Evolutionary conservation across 805 yeast species (phyloP).

Genomic region (Myxozyma vanderwaltii): DNA sequence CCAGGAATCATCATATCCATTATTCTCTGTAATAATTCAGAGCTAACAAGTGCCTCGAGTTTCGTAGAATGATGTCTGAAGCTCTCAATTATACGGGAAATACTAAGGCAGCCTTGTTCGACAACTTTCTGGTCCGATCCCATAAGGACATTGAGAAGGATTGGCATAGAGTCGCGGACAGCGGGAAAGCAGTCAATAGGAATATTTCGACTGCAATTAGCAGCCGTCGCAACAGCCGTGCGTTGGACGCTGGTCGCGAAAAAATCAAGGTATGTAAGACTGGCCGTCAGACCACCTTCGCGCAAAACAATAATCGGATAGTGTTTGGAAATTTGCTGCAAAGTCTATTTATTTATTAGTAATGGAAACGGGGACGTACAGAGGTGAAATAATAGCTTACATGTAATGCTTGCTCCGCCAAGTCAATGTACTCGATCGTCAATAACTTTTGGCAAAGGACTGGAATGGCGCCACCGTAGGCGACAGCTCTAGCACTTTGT

Average conservation of each 20-base stretch:
- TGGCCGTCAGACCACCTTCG: conserved; percentile 64
- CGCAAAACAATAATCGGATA: conserved; percentile 45
- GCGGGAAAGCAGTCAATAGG: conserved; percentile 48
- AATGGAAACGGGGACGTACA: conserved; percentile 61
- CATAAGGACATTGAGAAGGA: conserved; percentile 54
- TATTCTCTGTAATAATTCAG: conserved; percentile 41
- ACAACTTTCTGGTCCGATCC: conserved; percentile 60
- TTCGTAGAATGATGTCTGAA: conserved; percentile 48
- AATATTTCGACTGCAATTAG: conserved; percentile 63
- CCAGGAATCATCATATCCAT: conserved; percentile 23
- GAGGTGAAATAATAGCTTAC: conserved; percentile 53
- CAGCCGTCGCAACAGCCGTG: conserved; percentile 71
- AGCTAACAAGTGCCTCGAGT: conserved; percentile 50
- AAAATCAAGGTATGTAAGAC: conserved; percentile 78
- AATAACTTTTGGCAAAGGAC: conserved; percentile 64
- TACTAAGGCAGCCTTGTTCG: conserved; percentile 66
- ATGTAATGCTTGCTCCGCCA: conserved; percentile 88
- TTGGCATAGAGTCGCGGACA: conserved; percentile 60
- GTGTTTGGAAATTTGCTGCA: conserved; percentile 43
- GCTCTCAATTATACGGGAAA: conserved; percentile 58
- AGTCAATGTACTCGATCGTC: conserved; percentile 81
- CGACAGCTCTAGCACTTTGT: conserved; percentile 62
- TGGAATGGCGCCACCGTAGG: conserved; percentile 65
- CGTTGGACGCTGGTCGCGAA: conserved; percentile 87
- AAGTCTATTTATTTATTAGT: conserved; percentile 52